phyloP scores from a whole-genome alignment of 2,329 filamentous ascomycete species.

The Colletotrichum eremochloae region DNA sequence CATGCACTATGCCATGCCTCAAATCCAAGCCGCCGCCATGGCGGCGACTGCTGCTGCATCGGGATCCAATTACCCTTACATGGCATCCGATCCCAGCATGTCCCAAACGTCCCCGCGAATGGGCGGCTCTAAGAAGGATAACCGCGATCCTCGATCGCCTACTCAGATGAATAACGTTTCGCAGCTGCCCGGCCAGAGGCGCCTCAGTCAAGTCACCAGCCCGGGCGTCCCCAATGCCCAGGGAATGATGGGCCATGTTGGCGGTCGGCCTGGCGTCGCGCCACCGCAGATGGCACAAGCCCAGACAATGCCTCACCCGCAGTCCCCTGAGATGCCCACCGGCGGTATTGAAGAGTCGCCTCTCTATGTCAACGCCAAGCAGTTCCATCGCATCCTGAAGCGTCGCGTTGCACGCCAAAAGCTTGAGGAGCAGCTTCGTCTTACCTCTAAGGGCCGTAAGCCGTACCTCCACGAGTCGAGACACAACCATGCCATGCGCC shows the following conservation, averaged over 20 bases:
- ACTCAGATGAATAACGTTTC: slow-evolving; percentile 75
- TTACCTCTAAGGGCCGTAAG: slow-evolving; percentile 96
- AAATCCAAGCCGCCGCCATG: slow-evolving; percentile 92
- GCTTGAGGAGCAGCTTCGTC: slow-evolving; percentile 89
- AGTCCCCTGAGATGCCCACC: slow-evolving; percentile 84
- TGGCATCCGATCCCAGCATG: slow-evolving; percentile 77
- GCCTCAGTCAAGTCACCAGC: slow-evolving; percentile 83
- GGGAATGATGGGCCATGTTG: slow-evolving; percentile 80
- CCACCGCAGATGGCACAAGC: slow-evolving; percentile 73
- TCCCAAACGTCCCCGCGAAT: slow-evolving; percentile 83
- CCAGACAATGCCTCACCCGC: slow-evolving; percentile 76
- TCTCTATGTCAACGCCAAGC: slow-evolving; percentile 97
- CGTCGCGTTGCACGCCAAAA: slow-evolving; percentile 92
- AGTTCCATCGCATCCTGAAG: slow-evolving; percentile 97
- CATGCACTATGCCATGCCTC: slow-evolving; percentile 87
- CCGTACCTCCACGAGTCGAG: slow-evolving; percentile 97
- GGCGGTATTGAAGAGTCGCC: slow-evolving; percentile 88
- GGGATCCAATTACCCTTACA: slow-evolving; percentile 81
- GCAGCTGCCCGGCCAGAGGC: slow-evolving; percentile 70
- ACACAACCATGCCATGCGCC: slow-evolving; percentile 97
- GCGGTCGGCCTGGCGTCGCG: slow-evolving; percentile 62
- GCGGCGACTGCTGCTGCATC: slow-evolving; percentile 91
- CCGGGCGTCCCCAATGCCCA: slow-evolving; percentile 81
- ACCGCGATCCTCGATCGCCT: slow-evolving; percentile 81
- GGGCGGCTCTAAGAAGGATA: slow-evolving; percentile 78